Evolutionary conservation across 1,284 basidiomycete genomes (phyloP).

Genomic region (Ustilago trichophora): DNA sequence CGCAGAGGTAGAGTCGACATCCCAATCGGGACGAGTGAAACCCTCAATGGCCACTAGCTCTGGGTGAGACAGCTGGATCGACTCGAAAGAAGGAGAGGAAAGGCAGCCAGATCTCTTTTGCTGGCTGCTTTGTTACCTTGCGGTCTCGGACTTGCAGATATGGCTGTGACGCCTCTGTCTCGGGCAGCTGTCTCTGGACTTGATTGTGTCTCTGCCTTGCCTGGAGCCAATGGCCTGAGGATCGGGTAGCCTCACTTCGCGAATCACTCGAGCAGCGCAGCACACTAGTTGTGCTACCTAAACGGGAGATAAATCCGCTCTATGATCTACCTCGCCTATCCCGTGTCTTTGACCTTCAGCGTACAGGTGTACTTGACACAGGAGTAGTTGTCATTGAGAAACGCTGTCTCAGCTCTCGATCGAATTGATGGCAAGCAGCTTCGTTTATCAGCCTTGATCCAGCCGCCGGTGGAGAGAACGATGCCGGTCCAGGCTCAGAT

Average conservation of each 20-base stretch:
- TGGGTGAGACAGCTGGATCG: neutral
- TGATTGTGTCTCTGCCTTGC: neutral
- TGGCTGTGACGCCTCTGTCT: neutral
- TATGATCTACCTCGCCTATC: conserved; percentile 4
- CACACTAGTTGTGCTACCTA: too few relatives aligned
- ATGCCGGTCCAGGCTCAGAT: neutral
- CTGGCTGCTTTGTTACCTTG: neutral
- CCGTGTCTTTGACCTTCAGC: conserved; percentile 6
- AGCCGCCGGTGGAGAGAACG: conserved; percentile 4
- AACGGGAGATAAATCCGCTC: too few relatives aligned
- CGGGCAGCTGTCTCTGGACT: conserved; percentile 1
- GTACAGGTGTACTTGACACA: too few relatives aligned
- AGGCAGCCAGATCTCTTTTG: neutral
- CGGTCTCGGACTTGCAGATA: neutral
- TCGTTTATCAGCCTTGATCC: neutral
- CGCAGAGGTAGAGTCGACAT: too few relatives aligned
- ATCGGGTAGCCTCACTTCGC: neutral
- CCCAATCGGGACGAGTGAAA: neutral
- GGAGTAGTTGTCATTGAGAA: too few relatives aligned
- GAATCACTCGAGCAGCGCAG: neutral
- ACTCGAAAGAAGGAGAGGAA: neutral
- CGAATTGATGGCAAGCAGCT: neutral
- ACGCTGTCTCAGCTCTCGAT: too few relatives aligned
- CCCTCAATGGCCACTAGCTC: neutral
- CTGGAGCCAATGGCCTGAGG: neutral